Percentiles rank a stretch among this genome's conserved stretches.
These are phyloP conservation scores for Pseudonitzschia delicatissima DNA, from an alignment of 108 stramenopile species.

Conservation along the genomic window DNA sequence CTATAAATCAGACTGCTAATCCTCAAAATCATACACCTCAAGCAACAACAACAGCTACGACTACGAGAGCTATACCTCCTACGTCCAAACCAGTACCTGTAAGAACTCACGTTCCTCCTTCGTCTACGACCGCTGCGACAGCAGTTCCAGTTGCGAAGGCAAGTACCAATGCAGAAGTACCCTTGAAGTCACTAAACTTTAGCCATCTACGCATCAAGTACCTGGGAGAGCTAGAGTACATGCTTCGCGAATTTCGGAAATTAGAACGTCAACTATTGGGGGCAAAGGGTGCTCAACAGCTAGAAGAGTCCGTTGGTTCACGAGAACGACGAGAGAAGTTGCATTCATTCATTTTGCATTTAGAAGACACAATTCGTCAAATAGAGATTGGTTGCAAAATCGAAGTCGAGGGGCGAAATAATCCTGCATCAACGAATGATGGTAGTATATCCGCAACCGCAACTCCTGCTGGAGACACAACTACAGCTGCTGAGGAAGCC, in stretches of 20 bases:
- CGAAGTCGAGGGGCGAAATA: conserved; percentile 35
- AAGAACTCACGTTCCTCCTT: not conserved
- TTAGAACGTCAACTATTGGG: conserved; percentile 78
- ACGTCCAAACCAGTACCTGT: not conserved
- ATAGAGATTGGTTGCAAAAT: conserved; percentile 56
- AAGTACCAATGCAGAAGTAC: conserved; percentile 14
- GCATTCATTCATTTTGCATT: conserved; percentile 79
- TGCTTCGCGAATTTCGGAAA: conserved; percentile 81
- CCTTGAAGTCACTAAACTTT: conserved; percentile 56
- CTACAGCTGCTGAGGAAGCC: conserved; percentile 8
- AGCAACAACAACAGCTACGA: not conserved
- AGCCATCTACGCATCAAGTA: conserved; percentile 65
- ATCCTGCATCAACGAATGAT: conserved; percentile 7
- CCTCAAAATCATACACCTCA: not conserved
- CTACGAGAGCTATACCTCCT: conserved; percentile 3
- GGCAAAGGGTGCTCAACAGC: conserved; percentile 41
- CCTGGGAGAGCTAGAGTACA: conserved; percentile 70
- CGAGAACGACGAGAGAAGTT: conserved; percentile 81
- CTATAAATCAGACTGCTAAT: not conserved
- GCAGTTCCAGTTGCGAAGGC: not conserved
- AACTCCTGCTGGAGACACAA: not conserved
- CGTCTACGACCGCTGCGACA: not conserved
- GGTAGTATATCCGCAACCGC: not conserved
- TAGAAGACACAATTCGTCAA: conserved; percentile 78
- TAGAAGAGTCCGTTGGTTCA: conserved; percentile 64